These are phyloP conservation scores for Phytophthora tentaculata DNA, from an alignment of 352 stramenopile species.

Conservation along the genomic window DNA sequence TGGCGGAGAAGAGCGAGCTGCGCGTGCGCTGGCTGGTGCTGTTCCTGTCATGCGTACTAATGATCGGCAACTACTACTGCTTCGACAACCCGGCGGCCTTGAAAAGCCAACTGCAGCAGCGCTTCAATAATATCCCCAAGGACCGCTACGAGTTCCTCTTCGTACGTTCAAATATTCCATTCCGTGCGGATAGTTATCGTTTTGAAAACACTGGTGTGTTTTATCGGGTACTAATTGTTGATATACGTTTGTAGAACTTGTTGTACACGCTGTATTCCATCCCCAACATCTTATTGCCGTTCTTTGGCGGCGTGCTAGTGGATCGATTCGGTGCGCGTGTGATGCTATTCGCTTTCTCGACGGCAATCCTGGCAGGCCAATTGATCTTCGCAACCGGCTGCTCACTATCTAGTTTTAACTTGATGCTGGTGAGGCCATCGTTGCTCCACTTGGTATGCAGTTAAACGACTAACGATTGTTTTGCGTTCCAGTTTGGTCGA, in stretches of 20 bases:
- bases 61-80: conserved; percentile 93
- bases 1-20: conserved; percentile 74
- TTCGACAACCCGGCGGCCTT: conserved; percentile 91
- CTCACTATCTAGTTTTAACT: conserved; percentile 76
- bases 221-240: conserved; percentile 5
- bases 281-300: conserved; percentile 93
- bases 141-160: conserved; percentile 86
- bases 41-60: conserved; percentile 85
- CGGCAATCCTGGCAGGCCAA: conserved; percentile 83
- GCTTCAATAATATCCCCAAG: conserved; percentile 77
- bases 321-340: conserved; percentile 87
- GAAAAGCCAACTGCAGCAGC: conserved; percentile 89
- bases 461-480: conserved; percentile 1
- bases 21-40: conserved; percentile 88
- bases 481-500: conserved; percentile 68
- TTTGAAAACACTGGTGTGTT: background rate
- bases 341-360: conserved; percentile 89
- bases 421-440: conserved; percentile 64
- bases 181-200: background rate
- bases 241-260: conserved; percentile 69
- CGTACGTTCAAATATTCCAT: conserved; percentile 38
- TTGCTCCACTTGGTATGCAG: background rate
- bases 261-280: conserved; percentile 95
- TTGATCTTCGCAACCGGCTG: conserved; percentile 90
- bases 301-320: conserved; percentile 93